Conservation (phyloP, 2,329 filamentous ascomycete species). For the Blumeria graminis region DNA sequence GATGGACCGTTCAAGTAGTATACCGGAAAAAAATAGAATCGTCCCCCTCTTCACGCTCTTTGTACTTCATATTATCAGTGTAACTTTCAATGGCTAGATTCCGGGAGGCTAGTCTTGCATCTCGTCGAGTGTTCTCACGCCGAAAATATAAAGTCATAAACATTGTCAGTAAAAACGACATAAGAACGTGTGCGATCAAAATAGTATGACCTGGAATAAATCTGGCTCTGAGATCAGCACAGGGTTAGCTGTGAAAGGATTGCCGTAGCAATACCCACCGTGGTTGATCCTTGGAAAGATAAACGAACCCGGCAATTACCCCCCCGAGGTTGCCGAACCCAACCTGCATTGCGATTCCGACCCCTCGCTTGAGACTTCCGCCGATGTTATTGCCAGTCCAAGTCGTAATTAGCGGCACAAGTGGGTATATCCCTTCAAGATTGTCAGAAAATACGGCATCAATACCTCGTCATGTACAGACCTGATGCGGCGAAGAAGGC, state of each 20-base stretch:
- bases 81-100: constrained; percentile 25
- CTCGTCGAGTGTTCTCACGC: constrained; percentile 29
- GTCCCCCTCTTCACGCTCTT: constrained; percentile 31
- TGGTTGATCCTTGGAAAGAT: constrained; percentile 18
- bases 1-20: constrained; percentile 17
- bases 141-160: constrained; percentile 33
- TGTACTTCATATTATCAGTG: constrained; percentile 26
- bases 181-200: constrained; percentile 20
- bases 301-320: constrained; percentile 25
- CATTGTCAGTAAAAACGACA: constrained; percentile 25
- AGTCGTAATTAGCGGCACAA: constrained; percentile 59
- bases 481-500: constrained; percentile 54
- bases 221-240: constrained; percentile 5
- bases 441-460: neutral
- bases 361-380: constrained; percentile 75
- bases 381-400: constrained; percentile 79
- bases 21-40: constrained; percentile 30
- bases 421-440: constrained; percentile 56
- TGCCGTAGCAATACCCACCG: constrained; percentile 3
- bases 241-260: neutral
- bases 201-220: constrained; percentile 23
- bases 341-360: constrained; percentile 68
- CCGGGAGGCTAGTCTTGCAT: constrained; percentile 16
- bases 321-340: constrained; percentile 83
- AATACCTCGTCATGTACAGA: constrained; percentile 9